Evolutionary conservation across 176 grass and related monocot genomes (phyloP).

Genomic region (Oryza australiensis): DNA sequence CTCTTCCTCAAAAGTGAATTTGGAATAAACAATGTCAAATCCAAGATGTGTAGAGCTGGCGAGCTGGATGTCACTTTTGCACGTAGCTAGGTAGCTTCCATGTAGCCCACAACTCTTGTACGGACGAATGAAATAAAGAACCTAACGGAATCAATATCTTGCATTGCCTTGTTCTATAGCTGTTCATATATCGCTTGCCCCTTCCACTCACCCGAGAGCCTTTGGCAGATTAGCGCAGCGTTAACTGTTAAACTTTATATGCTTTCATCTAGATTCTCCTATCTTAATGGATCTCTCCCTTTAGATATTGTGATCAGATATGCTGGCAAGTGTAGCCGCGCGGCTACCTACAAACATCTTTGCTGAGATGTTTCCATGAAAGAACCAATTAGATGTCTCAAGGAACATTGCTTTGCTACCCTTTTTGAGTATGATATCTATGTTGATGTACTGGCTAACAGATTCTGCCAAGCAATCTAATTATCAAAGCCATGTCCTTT

Average conservation of each 20-base stretch:
- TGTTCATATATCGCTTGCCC: slow-evolving; percentile 26
- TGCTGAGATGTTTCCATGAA: slow-evolving; percentile 46
- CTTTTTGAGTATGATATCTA: slow-evolving; percentile 46
- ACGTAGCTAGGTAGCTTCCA: slow-evolving; percentile 43
- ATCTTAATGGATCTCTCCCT: slow-evolving; percentile 38
- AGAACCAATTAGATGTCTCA: slow-evolving; percentile 40
- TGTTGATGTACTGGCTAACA: slow-evolving; percentile 30
- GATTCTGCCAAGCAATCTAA: slow-evolving; percentile 55
- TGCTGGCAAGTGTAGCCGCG: slow-evolving; percentile 37
- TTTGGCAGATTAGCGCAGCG: slow-evolving; percentile 27
- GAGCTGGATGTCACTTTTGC: slow-evolving; percentile 44
- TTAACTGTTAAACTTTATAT: slow-evolving; percentile 34
- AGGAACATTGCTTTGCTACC: slow-evolving; percentile 38
- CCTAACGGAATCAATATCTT: slow-evolving; percentile 37
- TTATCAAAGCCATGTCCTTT: slow-evolving; percentile 49
- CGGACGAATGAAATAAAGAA: slow-evolving; percentile 40
- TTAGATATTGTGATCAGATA: slow-evolving; percentile 48
- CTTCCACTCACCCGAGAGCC: slow-evolving; percentile 39
- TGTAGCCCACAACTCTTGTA: slow-evolving; percentile 38
- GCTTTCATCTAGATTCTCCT: slow-evolving; percentile 43
- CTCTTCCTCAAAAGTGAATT: slow-evolving; percentile 3
- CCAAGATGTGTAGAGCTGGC: not conserved
- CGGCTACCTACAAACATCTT: slow-evolving; percentile 36
- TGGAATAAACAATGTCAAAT: slow-evolving; percentile 43
- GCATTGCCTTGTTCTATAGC: slow-evolving; percentile 12